These are phyloP conservation scores for Sugiyamaella pinicola DNA, from an alignment of 1,139 yeast genomes.

Conservation along the genomic window DNA sequence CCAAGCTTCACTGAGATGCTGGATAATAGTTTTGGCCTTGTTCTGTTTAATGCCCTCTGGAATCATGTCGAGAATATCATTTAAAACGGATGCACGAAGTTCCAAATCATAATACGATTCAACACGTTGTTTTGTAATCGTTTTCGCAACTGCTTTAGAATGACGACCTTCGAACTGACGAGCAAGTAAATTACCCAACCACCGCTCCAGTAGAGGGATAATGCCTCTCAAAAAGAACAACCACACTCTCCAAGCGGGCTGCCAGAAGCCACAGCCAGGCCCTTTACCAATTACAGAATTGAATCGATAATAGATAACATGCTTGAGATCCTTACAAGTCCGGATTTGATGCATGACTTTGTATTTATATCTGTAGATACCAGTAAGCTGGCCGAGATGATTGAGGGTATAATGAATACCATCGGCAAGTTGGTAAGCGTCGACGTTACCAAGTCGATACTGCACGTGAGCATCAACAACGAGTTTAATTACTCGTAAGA, in stretches of 20 bases:
- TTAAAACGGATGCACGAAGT: slow-evolving; percentile 90
- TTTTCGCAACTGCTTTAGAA: slow-evolving; percentile 87
- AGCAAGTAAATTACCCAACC: slow-evolving; percentile 89
- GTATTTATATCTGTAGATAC: slow-evolving; percentile 94
- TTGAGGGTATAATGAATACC: slow-evolving; percentile 87
- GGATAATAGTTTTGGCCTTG: slow-evolving; percentile 83
- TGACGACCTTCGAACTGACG: slow-evolving; percentile 97
- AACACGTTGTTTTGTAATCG: slow-evolving; percentile 91
- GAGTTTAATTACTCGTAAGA: slow-evolving; percentile 76
- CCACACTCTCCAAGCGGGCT: slow-evolving; percentile 99
- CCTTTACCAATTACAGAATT: slow-evolving; percentile 88
- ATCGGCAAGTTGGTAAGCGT: slow-evolving; percentile 92
- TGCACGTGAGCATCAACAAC: slow-evolving; percentile 94
- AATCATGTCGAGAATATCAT: slow-evolving; percentile 94
- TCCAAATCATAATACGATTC: slow-evolving; percentile 95
- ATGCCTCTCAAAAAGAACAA: slow-evolving; percentile 86
- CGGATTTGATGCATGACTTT: slow-evolving; percentile 98
- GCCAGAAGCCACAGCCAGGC: slow-evolving; percentile 99
- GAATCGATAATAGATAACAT: slow-evolving; percentile 81
- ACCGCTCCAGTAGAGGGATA: slow-evolving; percentile 88
- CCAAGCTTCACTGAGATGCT: slow-evolving; percentile 98
- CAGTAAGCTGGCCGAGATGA: slow-evolving; percentile 94
- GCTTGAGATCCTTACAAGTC: slow-evolving; percentile 93
- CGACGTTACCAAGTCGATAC: slow-evolving; percentile 84
- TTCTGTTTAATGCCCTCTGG: slow-evolving; percentile 92